Conservation (phyloP, 176 grass and related monocot genomes). For the Leersia perrieri region DNA sequence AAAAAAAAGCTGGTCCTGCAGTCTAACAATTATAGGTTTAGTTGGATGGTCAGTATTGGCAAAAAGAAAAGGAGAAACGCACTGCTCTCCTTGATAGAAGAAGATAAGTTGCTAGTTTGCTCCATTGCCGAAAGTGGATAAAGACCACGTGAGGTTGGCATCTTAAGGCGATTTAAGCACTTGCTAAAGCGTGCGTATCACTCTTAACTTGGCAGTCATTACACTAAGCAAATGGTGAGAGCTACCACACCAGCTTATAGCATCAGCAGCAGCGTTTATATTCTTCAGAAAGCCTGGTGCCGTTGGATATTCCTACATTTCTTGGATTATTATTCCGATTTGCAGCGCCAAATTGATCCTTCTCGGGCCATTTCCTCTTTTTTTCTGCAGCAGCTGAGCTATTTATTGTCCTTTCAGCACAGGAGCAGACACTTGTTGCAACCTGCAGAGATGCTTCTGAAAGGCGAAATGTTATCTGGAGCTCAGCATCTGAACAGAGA, state of each 20-base stretch:
- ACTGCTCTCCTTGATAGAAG: not conserved
- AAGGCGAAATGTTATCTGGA: not conserved
- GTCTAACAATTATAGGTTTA: not conserved
- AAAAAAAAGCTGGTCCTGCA: not conserved
- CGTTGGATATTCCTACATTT: constrained; percentile 16
- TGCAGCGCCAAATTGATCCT: not conserved
- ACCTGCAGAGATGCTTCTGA: constrained; percentile 1
- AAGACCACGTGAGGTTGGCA: constrained; percentile 7
- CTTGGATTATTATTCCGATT: constrained; percentile 29
- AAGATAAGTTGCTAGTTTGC: not conserved
- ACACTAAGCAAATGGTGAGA: not conserved
- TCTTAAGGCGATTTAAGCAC: constrained; percentile 18
- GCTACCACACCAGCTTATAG: not conserved
- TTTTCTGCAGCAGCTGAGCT: not conserved
- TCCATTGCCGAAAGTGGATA: constrained; percentile 6
- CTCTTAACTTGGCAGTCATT: not conserved
- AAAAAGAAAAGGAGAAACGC: not conserved
- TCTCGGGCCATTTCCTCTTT: not conserved
- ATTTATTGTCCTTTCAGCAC: not conserved
- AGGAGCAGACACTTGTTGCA: constrained; percentile 5
- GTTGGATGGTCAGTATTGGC: not conserved
- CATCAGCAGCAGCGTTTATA: constrained; percentile 18
- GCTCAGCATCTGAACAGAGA: not conserved
- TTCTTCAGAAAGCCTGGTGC: constrained; percentile 6
- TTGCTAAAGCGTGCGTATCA: constrained; percentile 30